Conservation (phyloP, 192 early-diverging fungal species). For the Allomyces javanicus region DNA sequence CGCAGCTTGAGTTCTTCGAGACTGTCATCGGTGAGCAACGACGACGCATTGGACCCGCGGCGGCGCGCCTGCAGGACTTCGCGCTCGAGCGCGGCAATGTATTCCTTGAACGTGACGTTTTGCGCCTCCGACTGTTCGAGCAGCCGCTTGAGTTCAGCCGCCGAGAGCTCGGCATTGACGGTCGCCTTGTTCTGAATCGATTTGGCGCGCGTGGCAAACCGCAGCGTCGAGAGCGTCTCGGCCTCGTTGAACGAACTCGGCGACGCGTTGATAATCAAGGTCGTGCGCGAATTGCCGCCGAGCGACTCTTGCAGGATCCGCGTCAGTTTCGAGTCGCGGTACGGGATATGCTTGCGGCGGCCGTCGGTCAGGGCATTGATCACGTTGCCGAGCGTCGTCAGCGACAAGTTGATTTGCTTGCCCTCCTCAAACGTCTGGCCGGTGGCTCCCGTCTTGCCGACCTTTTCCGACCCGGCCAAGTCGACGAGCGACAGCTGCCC, state of each 20-base stretch:
- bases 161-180: conserved; percentile 88
- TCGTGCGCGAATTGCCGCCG: conserved; percentile 98
- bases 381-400: conserved; percentile 95
- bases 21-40: conserved; percentile 37
- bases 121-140: conserved; percentile 78
- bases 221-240: conserved; percentile 80
- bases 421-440: conserved; percentile 98
- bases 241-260: conserved; percentile 93
- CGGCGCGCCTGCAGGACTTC: conserved; percentile 78
- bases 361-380: conserved; percentile 97
- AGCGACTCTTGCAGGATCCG: conserved; percentile 98
- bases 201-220: conserved; percentile 97
- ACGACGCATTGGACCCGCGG: conserved; percentile 22
- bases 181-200: conserved; percentile 99
- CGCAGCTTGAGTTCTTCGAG: conserved; percentile 17
- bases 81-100: conserved; percentile 63
- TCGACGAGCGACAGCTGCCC: conserved; percentile 92
- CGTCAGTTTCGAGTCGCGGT: conserved; percentile 96
- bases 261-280: conserved; percentile 97
- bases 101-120: conserved; percentile 57
- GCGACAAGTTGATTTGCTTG: conserved; percentile 98
- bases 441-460: conserved; percentile 87
- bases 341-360: conserved; percentile 96
- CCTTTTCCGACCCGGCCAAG: conserved; percentile 97
- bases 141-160: conserved; percentile 82